Evolutionary conservation across 2,329 filamentous ascomycete genomes (phyloP).

Genomic region (Blastomyces parvus): DNA sequence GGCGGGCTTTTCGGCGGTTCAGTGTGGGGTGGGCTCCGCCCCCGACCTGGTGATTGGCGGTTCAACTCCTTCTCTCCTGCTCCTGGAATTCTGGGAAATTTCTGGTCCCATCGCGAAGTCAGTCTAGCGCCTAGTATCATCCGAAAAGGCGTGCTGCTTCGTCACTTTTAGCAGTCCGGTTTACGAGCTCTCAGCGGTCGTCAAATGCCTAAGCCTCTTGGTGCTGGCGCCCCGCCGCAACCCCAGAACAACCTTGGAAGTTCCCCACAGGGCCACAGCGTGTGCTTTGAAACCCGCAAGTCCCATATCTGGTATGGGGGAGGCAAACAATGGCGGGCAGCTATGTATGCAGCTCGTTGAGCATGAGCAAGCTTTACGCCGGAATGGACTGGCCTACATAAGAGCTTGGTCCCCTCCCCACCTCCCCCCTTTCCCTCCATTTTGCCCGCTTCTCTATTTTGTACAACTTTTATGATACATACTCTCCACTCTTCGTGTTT

Average conservation of each 20-base stretch:
- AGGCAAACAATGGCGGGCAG: slow-evolving; percentile 17
- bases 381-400: slow-evolving; percentile 13
- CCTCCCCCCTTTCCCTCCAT: neutral
- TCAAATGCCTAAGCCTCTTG: neutral
- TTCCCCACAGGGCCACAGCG: slow-evolving; percentile 2
- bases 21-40: neutral
- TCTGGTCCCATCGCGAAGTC: neutral
- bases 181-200: slow-evolving; percentile 1
- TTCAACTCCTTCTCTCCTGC: neutral
- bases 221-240: neutral
- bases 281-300: slow-evolving; percentile 2
- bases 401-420: slow-evolving; percentile 13
- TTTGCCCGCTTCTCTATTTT: slow-evolving; percentile 1
- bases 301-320: slow-evolving; percentile 20
- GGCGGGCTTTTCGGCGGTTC: neutral
- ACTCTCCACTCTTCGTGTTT: neutral
- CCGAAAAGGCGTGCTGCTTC: neutral
- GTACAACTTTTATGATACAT: neutral
- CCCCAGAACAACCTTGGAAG: slow-evolving; percentile 5
- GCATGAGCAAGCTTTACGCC: slow-evolving; percentile 19
- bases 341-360: slow-evolving; percentile 8
- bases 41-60: neutral
- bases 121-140: neutral
- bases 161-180: neutral
- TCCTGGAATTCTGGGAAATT: slow-evolving; percentile 4